phyloP scores from a whole-genome alignment of 179 eudicot species.

The Drosera spatulata region DNA sequence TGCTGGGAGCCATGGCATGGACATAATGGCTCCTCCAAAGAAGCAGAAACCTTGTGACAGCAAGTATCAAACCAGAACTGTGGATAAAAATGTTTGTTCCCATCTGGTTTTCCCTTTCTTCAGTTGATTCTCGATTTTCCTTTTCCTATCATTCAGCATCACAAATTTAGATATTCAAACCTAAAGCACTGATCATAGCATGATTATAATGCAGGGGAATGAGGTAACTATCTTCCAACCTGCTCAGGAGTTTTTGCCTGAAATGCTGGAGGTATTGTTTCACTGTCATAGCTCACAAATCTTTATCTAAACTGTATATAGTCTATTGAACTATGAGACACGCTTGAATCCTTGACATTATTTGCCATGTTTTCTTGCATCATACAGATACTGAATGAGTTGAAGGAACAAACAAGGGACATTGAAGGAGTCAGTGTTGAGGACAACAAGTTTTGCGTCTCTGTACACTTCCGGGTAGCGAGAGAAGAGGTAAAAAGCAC shows the following conservation, averaged over 20 bases:
- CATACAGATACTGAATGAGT: constrained; percentile 44
- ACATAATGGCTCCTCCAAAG: constrained; percentile 57
- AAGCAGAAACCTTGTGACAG: constrained; percentile 20
- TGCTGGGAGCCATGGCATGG: constrained; percentile 99
- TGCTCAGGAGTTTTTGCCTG: constrained; percentile 76
- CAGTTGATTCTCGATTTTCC: background rate
- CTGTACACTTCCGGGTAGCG: constrained; percentile 80
- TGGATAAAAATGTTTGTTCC: constrained; percentile 35
- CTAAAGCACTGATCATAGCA: background rate
- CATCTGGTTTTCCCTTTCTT: background rate
- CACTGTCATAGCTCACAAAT: background rate
- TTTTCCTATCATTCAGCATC: background rate
- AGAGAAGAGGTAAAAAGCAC: constrained; percentile 30
- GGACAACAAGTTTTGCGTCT: constrained; percentile 78
- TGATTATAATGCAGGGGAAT: constrained; percentile 4
- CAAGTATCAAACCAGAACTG: constrained; percentile 25
- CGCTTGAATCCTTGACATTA: background rate
- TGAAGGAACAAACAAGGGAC: constrained; percentile 30
- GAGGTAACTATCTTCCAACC: constrained; percentile 50
- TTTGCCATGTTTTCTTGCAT: background rate
- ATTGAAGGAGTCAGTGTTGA: constrained; percentile 60
- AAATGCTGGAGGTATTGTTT: constrained; percentile 43
- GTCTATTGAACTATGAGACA: background rate
- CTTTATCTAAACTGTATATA: background rate
- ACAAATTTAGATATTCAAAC: background rate